Conservation (phyloP, 2,329 filamentous ascomycete genomes). For the Arthrobotrys sphaeroides region DNA sequence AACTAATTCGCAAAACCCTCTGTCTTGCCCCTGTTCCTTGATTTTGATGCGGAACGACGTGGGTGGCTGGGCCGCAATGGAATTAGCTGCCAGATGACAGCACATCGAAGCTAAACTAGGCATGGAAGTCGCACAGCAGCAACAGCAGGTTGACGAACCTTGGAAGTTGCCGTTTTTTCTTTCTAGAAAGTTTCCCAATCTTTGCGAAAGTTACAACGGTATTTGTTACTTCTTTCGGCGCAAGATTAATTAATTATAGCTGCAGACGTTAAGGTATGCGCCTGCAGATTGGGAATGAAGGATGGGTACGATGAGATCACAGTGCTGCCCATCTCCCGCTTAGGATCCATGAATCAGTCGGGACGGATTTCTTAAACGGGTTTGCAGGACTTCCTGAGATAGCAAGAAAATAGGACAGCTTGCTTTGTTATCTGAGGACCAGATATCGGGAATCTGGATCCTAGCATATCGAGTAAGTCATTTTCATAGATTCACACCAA, state of each 20-base stretch:
- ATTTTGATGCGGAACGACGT: slow-evolving; percentile 41
- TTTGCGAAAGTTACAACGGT: slow-evolving; percentile 8
- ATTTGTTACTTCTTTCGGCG: not conserved
- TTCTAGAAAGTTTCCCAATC: slow-evolving; percentile 38
- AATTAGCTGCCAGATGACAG: slow-evolving; percentile 34
- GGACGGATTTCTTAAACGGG: not conserved
- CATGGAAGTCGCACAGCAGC: not conserved
- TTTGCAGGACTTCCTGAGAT: no score
- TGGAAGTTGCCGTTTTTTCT: not conserved
- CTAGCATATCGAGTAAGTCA: no score
- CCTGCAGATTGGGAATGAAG: not conserved
- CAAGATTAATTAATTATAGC: no score
- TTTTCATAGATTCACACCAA: no score
- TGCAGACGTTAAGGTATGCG: no score
- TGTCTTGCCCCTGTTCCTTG: slow-evolving; percentile 19
- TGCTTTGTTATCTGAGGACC: not conserved
- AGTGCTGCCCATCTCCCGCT: slow-evolving; percentile 39
- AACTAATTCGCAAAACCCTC: not conserved
- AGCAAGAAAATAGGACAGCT: not conserved
- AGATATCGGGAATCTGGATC: not conserved
- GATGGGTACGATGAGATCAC: slow-evolving; percentile 35
- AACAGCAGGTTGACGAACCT: not conserved
- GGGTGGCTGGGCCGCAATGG: slow-evolving; percentile 30
- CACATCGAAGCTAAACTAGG: slow-evolving; percentile 17
- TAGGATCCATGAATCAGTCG: not conserved